These are phyloP conservation scores for Blastobotrys apis DNA, from an alignment of 1,139 yeast species.

Conservation along the genomic window DNA sequence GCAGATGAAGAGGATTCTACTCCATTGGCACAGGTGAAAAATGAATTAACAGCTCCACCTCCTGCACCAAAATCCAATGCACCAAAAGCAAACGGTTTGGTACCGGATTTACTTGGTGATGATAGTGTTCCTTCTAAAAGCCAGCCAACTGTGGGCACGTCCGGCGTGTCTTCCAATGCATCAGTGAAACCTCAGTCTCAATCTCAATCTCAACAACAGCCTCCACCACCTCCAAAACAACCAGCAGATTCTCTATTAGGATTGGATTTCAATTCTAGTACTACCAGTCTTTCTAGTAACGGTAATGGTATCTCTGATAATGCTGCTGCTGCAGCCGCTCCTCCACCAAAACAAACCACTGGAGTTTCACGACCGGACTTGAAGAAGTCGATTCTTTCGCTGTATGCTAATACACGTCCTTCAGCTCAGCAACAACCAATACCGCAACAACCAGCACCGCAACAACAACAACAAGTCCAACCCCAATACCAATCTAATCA, in stretches of 20 bases:
- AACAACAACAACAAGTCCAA: background rate
- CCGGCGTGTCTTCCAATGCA: background rate
- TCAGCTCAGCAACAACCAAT: slow-evolving; percentile 15
- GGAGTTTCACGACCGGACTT: slow-evolving; percentile 59
- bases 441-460: slow-evolving; percentile 7
- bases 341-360: slow-evolving; percentile 15
- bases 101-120: slow-evolving; percentile 20
- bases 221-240: slow-evolving; percentile 18
- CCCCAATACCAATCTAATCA: slow-evolving; percentile 3
- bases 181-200: background rate
- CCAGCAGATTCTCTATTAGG: slow-evolving; percentile 31
- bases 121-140: slow-evolving; percentile 13
- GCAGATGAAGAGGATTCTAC: slow-evolving; percentile 21
- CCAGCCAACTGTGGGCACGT: slow-evolving; percentile 18
- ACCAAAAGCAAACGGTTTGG: slow-evolving; percentile 15
- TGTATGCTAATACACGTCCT: slow-evolving; percentile 52
- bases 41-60: slow-evolving; percentile 15
- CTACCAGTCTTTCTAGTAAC: slow-evolving; percentile 19
- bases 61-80: slow-evolving; percentile 15
- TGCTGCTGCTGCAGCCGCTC: background rate
- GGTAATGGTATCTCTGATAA: too few relatives aligned
- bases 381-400: slow-evolving; percentile 83
- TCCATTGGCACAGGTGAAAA: slow-evolving; percentile 29
- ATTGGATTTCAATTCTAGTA: slow-evolving; percentile 31
- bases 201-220: slow-evolving; percentile 11